Evolutionary conservation across 2,329 filamentous ascomycete genomes (phyloP).

Genomic region (Reticulascus tulasneorum): DNA sequence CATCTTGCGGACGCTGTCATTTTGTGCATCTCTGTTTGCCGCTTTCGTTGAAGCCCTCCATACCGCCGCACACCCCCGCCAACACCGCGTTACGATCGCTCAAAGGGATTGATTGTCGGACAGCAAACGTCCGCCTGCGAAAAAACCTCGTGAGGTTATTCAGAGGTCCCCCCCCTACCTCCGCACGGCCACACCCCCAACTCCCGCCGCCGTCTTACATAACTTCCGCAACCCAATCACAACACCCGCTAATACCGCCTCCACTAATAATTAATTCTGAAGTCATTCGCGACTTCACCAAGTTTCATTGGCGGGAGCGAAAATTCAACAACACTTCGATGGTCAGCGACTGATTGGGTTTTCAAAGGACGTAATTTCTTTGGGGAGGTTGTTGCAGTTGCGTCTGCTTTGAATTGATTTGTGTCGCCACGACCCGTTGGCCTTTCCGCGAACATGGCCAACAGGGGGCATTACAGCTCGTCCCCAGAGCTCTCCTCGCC

Average conservation of each 20-base stretch:
- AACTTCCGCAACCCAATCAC: constrained; percentile 7
- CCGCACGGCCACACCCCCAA: constrained; percentile 15
- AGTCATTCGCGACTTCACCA: constrained; percentile 14
- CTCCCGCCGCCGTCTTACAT: constrained; percentile 11
- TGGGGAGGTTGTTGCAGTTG: neutral
- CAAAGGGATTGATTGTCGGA: constrained; percentile 10
- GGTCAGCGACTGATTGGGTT: constrained; percentile 1
- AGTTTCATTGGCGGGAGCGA: neutral
- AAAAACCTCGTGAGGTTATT: constrained; percentile 19
- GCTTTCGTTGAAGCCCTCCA: constrained; percentile 21
- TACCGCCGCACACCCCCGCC: constrained; percentile 19
- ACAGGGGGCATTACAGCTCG: constrained; percentile 30
- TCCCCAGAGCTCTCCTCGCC: constrained; percentile 49
- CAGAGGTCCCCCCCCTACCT: constrained; percentile 13
- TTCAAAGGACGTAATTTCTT: neutral
- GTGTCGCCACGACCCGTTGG: neutral
- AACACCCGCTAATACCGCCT: constrained; percentile 2
- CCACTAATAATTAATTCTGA: constrained; percentile 8
- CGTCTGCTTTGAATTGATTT: neutral
- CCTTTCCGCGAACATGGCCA: neutral
- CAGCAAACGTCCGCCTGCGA: constrained; percentile 7
- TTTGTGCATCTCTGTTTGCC: constrained; percentile 25
- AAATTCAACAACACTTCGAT: neutral
- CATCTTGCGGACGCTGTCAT: constrained; percentile 33
- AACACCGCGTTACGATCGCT: constrained; percentile 16